A percentile compares a stretch with the other conserved stretches of the same genome.
These are phyloP conservation scores for Poterioochromonas sp. DNA, from an alignment of 352 stramenopile species.

Conservation along the genomic window DNA sequence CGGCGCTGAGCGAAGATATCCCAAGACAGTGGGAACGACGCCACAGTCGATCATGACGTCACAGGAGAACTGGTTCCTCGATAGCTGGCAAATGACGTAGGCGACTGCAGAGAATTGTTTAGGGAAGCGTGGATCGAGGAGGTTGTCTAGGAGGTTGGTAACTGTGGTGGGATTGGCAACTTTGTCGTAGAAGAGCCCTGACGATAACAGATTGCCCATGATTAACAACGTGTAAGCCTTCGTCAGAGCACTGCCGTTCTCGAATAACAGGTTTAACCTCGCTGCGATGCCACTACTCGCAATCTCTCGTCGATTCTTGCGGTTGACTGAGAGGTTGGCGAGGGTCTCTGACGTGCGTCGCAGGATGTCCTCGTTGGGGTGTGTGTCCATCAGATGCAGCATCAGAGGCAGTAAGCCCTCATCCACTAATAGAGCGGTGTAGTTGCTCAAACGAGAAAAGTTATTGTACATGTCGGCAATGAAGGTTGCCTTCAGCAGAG, in stretches of 20 bases:
- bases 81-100: conserved; percentile 20
- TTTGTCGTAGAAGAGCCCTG: conserved; percentile 19
- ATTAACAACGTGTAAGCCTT: background rate
- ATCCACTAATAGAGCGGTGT: background rate
- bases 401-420: conserved; percentile 2
- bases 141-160: background rate
- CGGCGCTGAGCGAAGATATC: background rate
- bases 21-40: conserved; percentile 12
- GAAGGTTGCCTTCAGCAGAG: background rate
- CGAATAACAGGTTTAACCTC: background rate
- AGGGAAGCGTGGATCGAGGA: background rate
- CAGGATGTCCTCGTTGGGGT: background rate
- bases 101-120: conserved; percentile 4
- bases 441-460: conserved; percentile 3
- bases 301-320: conserved; percentile 27
- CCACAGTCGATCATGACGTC: conserved; percentile 6
- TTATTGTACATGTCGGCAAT: background rate
- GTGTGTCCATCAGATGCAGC: conserved; percentile 4
- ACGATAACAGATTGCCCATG: conserved; percentile 16
- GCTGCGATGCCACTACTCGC: background rate
- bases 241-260: background rate
- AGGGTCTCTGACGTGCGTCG: background rate
- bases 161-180: background rate
- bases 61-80: background rate
- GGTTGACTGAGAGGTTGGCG: background rate